Base-by-base conservation (phyloP, 257 asterid genomes). In the Jaltomata sinuosa region DNA sequence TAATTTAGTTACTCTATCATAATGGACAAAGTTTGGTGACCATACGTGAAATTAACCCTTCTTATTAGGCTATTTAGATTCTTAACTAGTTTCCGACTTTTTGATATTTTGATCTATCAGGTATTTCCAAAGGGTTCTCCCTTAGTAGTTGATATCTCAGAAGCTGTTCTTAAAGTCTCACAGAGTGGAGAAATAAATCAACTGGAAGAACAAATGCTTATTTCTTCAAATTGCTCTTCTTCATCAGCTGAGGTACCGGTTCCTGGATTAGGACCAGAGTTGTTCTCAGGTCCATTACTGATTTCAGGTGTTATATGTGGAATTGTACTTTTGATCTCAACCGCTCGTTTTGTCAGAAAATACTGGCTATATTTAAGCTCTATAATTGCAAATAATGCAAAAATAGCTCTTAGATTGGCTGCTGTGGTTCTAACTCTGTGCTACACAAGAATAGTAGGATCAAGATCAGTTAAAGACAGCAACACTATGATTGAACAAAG, bases 91-190 rank as follows among this genome's bases (percentile, higher is more conserved):
- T 45, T 45, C 25, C 80, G 9, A 10, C 27, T 9, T 11, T 76
- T 67, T 38, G 74, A 27, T 27, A 16, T 8, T 65, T 45, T 55
- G 11, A 25, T 38, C 1, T 16, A 7, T 85, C 87, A 92, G 95
- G 97, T 89, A 11, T 91, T 94, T 47, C 90, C 85, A 19, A 94
- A 88, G 87, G 96, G 94, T 10, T 89, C 93, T 1, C 83, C 88
- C 0, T 79, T 94, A 83, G 89, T 92, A 16, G 42, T 62, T 8
- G 94, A 91, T 55, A 81, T 94, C 18, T 92, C 97, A 31, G 89
- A 88, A 85, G 95, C 93, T 29, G 86, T 94, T 52, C 89, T 94
- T 6, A 88, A 85, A 83, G 68, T 91, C 18, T 87, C 91, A 31
- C 90, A 89, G 84, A 90, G 89, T 18, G 97, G 97, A 22, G 72